Evolutionary conservation across 805 yeast species (phyloP), one percentile per base, ranked within the genome.

Genomic region (Wickerhamiella alocasiicola): DNA sequence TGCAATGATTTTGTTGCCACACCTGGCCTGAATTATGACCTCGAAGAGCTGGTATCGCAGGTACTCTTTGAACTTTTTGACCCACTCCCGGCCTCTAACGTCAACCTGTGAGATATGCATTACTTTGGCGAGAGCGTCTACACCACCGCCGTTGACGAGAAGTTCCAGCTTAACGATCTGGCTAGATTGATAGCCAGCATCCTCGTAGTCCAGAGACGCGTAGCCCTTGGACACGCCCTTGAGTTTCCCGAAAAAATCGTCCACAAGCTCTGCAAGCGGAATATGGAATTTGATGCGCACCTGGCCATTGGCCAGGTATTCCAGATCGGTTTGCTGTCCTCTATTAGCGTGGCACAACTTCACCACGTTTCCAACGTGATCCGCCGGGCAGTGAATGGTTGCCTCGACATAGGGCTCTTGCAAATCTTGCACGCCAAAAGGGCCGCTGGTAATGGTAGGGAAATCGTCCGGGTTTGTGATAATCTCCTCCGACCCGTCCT

Each of bases 161-260:
- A 91, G 66, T 56, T 88, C 96, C 63, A 88, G 63, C 55, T 88
- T 91, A 25, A 82, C 85, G 17, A 88, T 74, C 54, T 82, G 85
- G 1, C 93, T 74, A 25, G 73, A 70, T 48, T 65, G 69, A 61
- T 85, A 88, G 0, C 97, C 98, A 4, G 80, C 76, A 55, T 88
- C 97, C 51, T 91, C 96, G 54, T 88, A 88, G 61, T 88, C 97
- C 40, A 88, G 65, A 0, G 95, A 82, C 0, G 95, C 97, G 60
- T 82, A 88, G 1, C 98, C 98, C 54, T 76, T 74, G 0, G 97
- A 83, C 1, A 76, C 70, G 1, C 95, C 87, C 57, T 88, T 88
- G 44, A 88, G 66, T 56, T 81, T 83, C 2, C 97, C 97, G 59
- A 91, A 87, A 57, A 88, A 88, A 61, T 91, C 95, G 55, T 88